Percentiles rank a stretch among this genome's conserved stretches.
Conservation (phyloP, 2,329 filamentous ascomycete genomes). For the Fusarium sp. region DNA sequence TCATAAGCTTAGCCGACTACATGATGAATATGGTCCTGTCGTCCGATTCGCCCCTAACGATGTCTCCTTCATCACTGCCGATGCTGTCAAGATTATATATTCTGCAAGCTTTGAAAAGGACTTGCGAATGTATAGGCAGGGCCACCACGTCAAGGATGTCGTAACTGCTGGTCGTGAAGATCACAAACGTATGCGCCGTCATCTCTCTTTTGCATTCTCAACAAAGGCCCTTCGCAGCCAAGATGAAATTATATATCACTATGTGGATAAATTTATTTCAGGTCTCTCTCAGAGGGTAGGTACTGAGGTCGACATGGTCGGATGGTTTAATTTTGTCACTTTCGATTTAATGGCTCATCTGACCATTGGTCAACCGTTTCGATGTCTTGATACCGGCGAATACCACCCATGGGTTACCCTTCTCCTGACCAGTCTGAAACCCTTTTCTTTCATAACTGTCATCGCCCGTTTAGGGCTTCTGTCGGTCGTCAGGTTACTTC, state of each 20-base stretch:
- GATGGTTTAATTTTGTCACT: slow-evolving; percentile 13
- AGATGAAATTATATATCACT: not conserved
- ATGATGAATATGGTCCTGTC: slow-evolving; percentile 9
- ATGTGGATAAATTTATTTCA: not conserved
- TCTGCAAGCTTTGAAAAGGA: slow-evolving; percentile 12
- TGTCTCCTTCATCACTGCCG: slow-evolving; percentile 16
- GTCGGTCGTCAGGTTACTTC: not conserved
- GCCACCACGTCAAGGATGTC: not conserved
- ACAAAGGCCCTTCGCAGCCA: slow-evolving; percentile 7
- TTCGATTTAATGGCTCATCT: slow-evolving; percentile 10
- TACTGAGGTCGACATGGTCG: not conserved
- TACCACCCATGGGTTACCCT: slow-evolving; percentile 13
- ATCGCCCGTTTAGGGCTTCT: not conserved
- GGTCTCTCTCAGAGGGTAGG: not conserved
- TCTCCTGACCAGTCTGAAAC: not conserved
- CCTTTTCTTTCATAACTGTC: accelerated
- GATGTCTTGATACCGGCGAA: slow-evolving; percentile 6
- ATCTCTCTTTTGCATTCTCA: slow-evolving; percentile 7
- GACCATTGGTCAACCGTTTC: slow-evolving; percentile 9
- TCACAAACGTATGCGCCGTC: slow-evolving; percentile 12
- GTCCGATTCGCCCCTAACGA: not conserved
- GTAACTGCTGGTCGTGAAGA: not conserved
- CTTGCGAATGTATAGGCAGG: slow-evolving; percentile 5
- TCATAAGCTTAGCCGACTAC: not conserved
- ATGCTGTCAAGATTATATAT: slow-evolving; percentile 8